Evolutionary conservation across 495 filamentous ascomycete genomes (phyloP).

Genomic region (Cryomyces minteri): DNA sequence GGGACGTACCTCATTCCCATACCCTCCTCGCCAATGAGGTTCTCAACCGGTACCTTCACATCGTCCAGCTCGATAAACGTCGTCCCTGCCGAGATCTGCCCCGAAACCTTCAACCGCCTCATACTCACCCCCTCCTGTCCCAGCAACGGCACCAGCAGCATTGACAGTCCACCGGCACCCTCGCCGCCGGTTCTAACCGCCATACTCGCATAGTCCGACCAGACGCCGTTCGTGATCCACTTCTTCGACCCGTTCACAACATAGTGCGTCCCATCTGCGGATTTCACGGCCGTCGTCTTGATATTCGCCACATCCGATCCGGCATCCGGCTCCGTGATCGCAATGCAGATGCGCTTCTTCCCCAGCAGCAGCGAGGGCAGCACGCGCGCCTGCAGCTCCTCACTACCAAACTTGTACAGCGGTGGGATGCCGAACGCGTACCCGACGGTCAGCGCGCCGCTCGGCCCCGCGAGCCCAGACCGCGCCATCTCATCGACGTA

Average conservation of each 20-base stretch:
- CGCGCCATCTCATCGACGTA: constrained; percentile 51
- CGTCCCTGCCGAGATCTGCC: constrained; percentile 43
- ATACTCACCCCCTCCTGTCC: constrained; percentile 41
- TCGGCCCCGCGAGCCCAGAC: constrained; percentile 41
- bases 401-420: constrained; percentile 46
- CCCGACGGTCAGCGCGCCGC: constrained; percentile 42
- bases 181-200: constrained; percentile 56
- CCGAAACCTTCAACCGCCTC: constrained; percentile 42
- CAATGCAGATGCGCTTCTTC: constrained; percentile 48
- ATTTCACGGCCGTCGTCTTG: constrained; percentile 44
- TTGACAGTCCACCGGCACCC: constrained; percentile 43
- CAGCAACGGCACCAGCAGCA: constrained; percentile 50
- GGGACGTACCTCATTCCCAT: constrained; percentile 42
- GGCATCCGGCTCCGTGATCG: constrained; percentile 59
- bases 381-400: constrained; percentile 38
- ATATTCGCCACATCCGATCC: constrained; percentile 59
- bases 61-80: constrained; percentile 65
- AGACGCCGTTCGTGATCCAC: constrained; percentile 71
- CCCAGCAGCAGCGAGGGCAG: constrained; percentile 50
- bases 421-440: constrained; percentile 55
- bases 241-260: constrained; percentile 65
- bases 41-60: constrained; percentile 45
- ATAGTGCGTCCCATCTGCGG: constrained; percentile 43
- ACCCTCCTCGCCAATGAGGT: constrained; percentile 53
- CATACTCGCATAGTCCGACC: constrained; percentile 53